phyloP scores from a whole-genome alignment of 768 basidiomycete genomes.

The Xanthoconium purpureum region DNA sequence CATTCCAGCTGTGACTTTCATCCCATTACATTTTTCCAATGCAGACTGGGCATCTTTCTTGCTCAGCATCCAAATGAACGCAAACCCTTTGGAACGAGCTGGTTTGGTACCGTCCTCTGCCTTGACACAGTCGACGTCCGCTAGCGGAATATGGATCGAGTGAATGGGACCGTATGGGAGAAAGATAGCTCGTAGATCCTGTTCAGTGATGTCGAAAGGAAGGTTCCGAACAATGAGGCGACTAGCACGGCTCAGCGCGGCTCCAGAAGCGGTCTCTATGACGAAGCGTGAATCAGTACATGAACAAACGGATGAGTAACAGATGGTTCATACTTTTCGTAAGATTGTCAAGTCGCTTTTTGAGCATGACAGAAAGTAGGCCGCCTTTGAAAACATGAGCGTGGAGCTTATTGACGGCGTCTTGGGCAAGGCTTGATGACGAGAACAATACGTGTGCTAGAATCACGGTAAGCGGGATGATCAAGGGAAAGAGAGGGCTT shows the following conservation, averaged over 20 bases:
- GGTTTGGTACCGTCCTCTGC: constrained; percentile 31
- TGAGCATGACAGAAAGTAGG: constrained; percentile 81
- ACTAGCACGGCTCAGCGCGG: constrained; percentile 65
- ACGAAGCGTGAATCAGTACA: neutral
- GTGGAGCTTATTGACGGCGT: constrained; percentile 78
- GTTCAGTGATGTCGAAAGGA: constrained; percentile 77
- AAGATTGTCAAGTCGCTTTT: constrained; percentile 76
- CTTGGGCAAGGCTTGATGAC: constrained; percentile 61
- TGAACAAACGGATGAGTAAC: neutral
- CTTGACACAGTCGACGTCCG: constrained; percentile 28
- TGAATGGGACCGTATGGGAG: constrained; percentile 85
- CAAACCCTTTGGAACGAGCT: constrained; percentile 71
- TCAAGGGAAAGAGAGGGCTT: neutral
- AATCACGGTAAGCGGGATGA: neutral
- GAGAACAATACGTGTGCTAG: constrained; percentile 75
- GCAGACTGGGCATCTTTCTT: constrained; percentile 83
- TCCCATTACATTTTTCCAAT: constrained; percentile 76
- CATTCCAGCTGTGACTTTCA: constrained; percentile 59
- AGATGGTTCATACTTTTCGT: constrained; percentile 24
- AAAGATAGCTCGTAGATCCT: constrained; percentile 83
- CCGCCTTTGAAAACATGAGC: constrained; percentile 91
- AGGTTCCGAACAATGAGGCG: constrained; percentile 91
- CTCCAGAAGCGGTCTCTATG: constrained; percentile 32
- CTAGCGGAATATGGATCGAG: constrained; percentile 74
- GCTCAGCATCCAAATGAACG: constrained; percentile 91